Base-by-base conservation (phyloP, 768 basidiomycete genomes). In the Pulveroboletus ravenelii region DNA sequence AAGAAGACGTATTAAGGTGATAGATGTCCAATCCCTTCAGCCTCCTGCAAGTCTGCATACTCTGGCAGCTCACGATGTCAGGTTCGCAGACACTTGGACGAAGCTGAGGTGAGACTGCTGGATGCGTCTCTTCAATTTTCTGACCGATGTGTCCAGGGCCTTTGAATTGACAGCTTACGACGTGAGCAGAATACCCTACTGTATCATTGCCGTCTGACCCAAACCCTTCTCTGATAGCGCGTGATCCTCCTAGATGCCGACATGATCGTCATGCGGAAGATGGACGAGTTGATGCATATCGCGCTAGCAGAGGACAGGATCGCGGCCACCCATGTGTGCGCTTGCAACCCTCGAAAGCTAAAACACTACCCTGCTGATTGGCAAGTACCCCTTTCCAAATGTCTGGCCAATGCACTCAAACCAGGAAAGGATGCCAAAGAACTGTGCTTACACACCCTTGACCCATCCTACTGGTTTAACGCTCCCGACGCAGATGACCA, bases 361-460 rank as follows among this genome's bases (percentile, higher is more conserved):
- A 53, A 75, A 3, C 90, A 94, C 66, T 99, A 99, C 70, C 95
- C 95, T 8, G 60, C 69, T 4, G 93, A 96, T 64, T 99, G 95
- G 96, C 78, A 45, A 64, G 73, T 43, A 32, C 27, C 6, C 36
- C 41, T 48, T 31, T n/a, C 34, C 29, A n/a, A 29, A 3, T 25
- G 5, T 20, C 38, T 17, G 7, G 5, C 38, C 48, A 37, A 14
- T 29, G 41, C 34, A 30, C 53, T 54, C 38, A 48, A 39, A 38
- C 37, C 38, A 45, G 14, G 57, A 1, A 54, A 97, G 95, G 95
- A 76, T 82, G 35, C 93, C 95, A n/a, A 82, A 72, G 52, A 97
- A 98, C 62, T 99, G 95, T 68, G 82, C 88, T 18, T 85, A 92
- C 66, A 85, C 87, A 6, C 68, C 75, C 7, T 65, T 78, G 46